Evolutionary conservation across 2,329 filamentous ascomycete species (phyloP).

Genomic region (Ophiostoma tasmaniense): DNA sequence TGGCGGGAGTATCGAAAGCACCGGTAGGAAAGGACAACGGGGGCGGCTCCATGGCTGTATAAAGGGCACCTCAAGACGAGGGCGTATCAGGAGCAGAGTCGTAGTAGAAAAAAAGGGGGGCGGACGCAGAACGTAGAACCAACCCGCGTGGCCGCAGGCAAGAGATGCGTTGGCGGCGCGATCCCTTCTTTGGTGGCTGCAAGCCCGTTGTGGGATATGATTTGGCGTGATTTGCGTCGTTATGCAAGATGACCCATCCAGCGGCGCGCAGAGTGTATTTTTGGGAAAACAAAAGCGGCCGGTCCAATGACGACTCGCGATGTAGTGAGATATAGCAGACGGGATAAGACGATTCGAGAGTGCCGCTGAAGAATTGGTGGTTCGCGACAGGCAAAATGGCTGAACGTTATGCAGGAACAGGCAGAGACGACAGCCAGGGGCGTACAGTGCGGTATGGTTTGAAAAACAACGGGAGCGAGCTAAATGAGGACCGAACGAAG

Average conservation of each 20-base stretch:
- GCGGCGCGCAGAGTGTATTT: not conserved
- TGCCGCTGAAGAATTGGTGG: not conserved
- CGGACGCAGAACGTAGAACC: conserved; percentile 6
- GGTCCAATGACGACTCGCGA: conserved; percentile 5
- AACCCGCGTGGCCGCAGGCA: conserved; percentile 15
- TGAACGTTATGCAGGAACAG: not conserved
- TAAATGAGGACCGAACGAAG: not conserved
- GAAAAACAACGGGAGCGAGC: not conserved
- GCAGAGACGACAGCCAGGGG: conserved; percentile 3
- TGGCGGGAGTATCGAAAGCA: not conserved
- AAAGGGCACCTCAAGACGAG: not conserved
- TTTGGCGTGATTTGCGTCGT: conserved; percentile 2
- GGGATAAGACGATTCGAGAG: not conserved
- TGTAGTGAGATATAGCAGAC: not conserved
- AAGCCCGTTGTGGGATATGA: not conserved
- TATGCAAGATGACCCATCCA: conserved; percentile 6
- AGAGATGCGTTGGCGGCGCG: conserved; percentile 18
- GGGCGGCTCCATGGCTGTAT: conserved; percentile 17
- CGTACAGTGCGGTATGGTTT: not conserved
- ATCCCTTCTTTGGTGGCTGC: conserved; percentile 10
- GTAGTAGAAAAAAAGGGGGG: conserved; percentile 5
- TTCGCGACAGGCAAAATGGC: conserved; percentile 5
- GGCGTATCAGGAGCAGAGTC: not conserved
- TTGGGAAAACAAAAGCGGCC: not conserved
- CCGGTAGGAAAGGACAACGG: not conserved